Base-by-base conservation (phyloP, 768 basidiomycete species). In the Lactifluus hygrophoroides region DNA sequence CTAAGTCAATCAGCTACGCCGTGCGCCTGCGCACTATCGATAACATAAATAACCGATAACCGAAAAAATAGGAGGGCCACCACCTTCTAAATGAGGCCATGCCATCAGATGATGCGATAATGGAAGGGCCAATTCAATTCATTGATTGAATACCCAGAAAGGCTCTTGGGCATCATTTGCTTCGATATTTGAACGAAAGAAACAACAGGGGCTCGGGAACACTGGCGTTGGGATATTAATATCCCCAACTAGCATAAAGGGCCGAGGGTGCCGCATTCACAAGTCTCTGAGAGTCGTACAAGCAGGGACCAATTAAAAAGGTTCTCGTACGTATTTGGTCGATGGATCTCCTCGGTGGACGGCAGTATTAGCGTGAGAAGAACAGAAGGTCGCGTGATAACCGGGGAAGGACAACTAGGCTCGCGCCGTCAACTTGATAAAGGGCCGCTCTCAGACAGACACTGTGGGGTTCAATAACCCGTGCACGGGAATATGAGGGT, bases 291-390 rank as follows among this genome's bases (percentile, higher is more conserved):
- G n/a, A n/a, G n/a, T n/a, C n/a, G n/a, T n/a, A n/a, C n/a, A n/a
- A n/a, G n/a, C n/a, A n/a, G n/a, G n/a, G n/a, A n/a, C n/a, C n/a
- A n/a, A 56, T 37, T 4, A 19, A 43, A 42, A 28, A 30, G 43
- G 56, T 28, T 35, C 34, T 27, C 38, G 43, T 57, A 53, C 51
- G 45, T 52, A 57, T 37, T 43, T 9, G 25, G 35, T n/a, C 56
- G 59, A 54, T 59, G 23, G 52, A 59, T 59, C 52, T 59, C 58
- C 58, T 59, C 58, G 58, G 58, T 47, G 53, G 19, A 46, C 27
- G 53, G 42, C 49, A 21, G 43, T 5, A 27, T 23, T 44, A 48
- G 43, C 43, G 42, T 51, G 53, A 45, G 53, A 60, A 45, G 53
- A 60, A 55, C 27, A 16, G 40, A 45, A 23, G 53, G 49, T 37